Conservation (phyloP, 495 filamentous ascomycete genomes). For the Baudoinia panamericana region DNA sequence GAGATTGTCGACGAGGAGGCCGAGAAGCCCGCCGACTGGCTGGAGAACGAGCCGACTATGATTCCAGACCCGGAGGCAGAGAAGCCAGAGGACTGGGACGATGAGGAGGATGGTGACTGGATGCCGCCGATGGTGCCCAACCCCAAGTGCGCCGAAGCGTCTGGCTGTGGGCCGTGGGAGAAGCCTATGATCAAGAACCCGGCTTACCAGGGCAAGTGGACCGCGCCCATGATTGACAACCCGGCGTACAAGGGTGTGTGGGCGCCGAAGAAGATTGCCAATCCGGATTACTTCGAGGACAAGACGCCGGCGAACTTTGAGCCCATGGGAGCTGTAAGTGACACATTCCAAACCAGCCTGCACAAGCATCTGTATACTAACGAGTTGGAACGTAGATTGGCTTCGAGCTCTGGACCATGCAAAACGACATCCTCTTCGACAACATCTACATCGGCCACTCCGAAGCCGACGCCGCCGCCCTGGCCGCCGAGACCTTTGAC, state of each 20-base stretch:
- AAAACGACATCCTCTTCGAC: slow-evolving; percentile 96
- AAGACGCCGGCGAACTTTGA: slow-evolving; percentile 94
- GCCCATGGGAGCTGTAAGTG: slow-evolving; percentile 88
- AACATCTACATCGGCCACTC: slow-evolving; percentile 99
- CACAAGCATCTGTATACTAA: no score
- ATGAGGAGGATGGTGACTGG: slow-evolving; percentile 99
- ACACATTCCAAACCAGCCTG: no score
- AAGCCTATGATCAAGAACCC: slow-evolving; percentile 92
- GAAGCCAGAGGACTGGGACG: slow-evolving; percentile 99
- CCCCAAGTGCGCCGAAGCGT: slow-evolving; percentile 86
- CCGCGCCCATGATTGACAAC: slow-evolving; percentile 88
- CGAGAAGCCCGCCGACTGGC: slow-evolving; percentile 86
- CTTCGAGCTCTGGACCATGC: slow-evolving; percentile 99
- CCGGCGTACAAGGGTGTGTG: slow-evolving; percentile 95
- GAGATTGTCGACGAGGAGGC: slow-evolving; percentile 93
- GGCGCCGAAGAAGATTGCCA: slow-evolving; percentile 90
- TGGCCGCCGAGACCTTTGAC: slow-evolving; percentile 85
- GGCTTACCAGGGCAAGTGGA: slow-evolving; percentile 98
- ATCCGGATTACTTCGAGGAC: slow-evolving; percentile 96
- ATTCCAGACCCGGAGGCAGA: slow-evolving; percentile 91
- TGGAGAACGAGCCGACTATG: slow-evolving; percentile 75
- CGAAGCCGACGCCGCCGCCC: slow-evolving; percentile 75
- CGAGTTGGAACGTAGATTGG: slow-evolving; percentile 51
- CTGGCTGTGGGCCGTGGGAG: slow-evolving; percentile 90
- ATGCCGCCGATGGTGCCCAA: slow-evolving; percentile 84